Evolutionary conservation across 805 yeast genomes (phyloP), one percentile per base, ranked within the genome.

Genomic region (Candida gorgasii): DNA sequence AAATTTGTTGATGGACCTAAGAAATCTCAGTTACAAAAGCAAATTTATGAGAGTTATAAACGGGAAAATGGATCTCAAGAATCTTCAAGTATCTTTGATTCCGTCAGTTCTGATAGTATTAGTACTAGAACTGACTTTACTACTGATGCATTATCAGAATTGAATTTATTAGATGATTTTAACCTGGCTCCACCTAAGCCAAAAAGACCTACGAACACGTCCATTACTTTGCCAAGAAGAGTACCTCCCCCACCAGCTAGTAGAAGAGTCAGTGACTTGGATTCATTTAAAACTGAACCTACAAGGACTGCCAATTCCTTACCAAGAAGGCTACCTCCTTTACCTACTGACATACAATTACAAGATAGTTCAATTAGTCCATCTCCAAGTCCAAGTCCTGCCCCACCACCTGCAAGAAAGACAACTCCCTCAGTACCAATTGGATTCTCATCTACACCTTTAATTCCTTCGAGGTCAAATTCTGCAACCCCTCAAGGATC

Each of bases 1-100:
- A 75, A 79, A 42, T 76, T 86, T 42, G 73, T 90, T 23, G 85
- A 93, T 47, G 61, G 60, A 20, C 52, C 41, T 6, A 65, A 62
- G 53, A 66, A 61, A 40, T 37, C 48, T 13, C 44, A 51, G 15
- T 53, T 71, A 43, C 40, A 64, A 8, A 58, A 57, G 34, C 44
- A 51, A 15, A 53, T 63, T 34, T 67, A 67, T 49, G 51, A 54
- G 2, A 45, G 48, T 4, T 69, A 58, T 45, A 67, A 65, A 44
- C 31, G 48, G 2, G 63, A 65, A 32, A 53, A 65, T 43, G 15
- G 19, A 5, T 63, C 57, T 5, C 52, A 46, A 8, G 31, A 23
- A 8, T 6, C 57, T 1, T n/a, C 45, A 2, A 35, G 41, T 8
- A 38, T 49, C 2, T 37, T 29, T 7, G 35, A 42, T 7, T 50